Evolutionary conservation across 1,284 basidiomycete genomes (phyloP), one percentile per base, ranked within the genome.

Genomic region (Phellinidium pouzarii): DNA sequence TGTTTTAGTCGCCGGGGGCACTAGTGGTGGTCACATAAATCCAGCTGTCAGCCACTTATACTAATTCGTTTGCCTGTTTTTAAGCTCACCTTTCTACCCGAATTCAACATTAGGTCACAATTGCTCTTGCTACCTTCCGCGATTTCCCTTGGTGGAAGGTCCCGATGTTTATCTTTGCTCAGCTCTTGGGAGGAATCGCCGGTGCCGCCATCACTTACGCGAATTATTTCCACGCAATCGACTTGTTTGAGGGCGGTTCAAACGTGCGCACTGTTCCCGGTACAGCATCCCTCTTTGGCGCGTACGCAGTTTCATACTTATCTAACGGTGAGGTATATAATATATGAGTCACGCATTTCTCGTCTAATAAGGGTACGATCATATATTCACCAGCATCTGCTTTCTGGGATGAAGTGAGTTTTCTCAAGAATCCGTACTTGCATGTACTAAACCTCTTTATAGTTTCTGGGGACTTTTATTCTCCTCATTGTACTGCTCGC

Each of bases 121-220:
- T 91, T 34, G 73, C 80, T 4, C 61, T 90, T 43, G 85, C 85
- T 1, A 70, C 79, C 4, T 80, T 81, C 62, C 79, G 89, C 53
- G 75, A 74, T 47, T 91, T 93, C 66, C 86, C 91, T 1, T 84
- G 82, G 79, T 77, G 75, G 56, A 91, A 91, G 63, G 85, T 91
- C 0, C 84, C 87, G 0, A 71, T 63, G 59, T 93, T 85, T 63
- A 77, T 89, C 47, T 61, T 80, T 36, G 78, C 85, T 0, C 90
- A 93, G 65, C 58, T 85, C 7, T 64, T 91, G 23, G 91, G 90
- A 31, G 88, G 72, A 1, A 64, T 88, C 14, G 71, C 78, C 43
- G 90, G 84, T 14, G 79, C 81, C 14, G 77, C 79, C 1, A 63
- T 89, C 20, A 70, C 87, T 19, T 92, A 91, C 61, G 83, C 75